phyloP scores from a whole-genome alignment of 345 rosid genomes.

The Populus euphratica region DNA sequence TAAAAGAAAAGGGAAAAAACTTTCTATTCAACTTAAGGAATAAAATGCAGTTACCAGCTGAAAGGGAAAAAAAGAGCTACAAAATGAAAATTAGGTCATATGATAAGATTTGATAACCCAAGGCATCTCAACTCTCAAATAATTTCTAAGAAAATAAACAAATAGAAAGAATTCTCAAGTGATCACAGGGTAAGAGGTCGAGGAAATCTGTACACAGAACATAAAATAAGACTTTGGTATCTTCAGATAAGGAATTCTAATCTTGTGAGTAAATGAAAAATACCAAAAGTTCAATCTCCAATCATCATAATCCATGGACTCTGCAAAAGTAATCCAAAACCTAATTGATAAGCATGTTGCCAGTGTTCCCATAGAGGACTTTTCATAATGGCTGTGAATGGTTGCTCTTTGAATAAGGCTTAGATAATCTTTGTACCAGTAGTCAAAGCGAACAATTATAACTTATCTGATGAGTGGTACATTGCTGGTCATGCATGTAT shows the following conservation, averaged over 20 bases:
- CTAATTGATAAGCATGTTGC: not conserved
- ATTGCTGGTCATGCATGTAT: not conserved
- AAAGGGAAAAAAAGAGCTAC: not conserved
- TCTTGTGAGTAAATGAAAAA: not conserved
- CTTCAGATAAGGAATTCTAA: not conserved
- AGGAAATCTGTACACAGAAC: not conserved
- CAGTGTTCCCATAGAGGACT: not conserved
- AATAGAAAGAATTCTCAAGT: not conserved
- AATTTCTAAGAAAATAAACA: too few species aligned
- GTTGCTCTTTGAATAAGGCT: not conserved
- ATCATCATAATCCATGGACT: not conserved
- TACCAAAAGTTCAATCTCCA: not conserved
- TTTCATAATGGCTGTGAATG: not conserved
- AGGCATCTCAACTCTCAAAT: not conserved
- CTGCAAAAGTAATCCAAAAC: not conserved
- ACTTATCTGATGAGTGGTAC: not conserved
- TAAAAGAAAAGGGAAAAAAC: conserved; percentile 20
- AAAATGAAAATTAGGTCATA: not conserved
- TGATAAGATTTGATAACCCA: not conserved
- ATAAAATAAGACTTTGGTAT: not conserved
- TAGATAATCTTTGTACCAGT: not conserved
- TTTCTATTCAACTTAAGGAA: not conserved
- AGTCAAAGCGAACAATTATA: too few species aligned
- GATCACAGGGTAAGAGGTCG: not conserved
- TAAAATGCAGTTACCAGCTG: not conserved